Percentiles rank a stretch among this genome's conserved stretches.
These are phyloP conservation scores for Fusarium sp. DNA, from an alignment of 2,329 filamentous ascomycete species.

Conservation along the genomic window DNA sequence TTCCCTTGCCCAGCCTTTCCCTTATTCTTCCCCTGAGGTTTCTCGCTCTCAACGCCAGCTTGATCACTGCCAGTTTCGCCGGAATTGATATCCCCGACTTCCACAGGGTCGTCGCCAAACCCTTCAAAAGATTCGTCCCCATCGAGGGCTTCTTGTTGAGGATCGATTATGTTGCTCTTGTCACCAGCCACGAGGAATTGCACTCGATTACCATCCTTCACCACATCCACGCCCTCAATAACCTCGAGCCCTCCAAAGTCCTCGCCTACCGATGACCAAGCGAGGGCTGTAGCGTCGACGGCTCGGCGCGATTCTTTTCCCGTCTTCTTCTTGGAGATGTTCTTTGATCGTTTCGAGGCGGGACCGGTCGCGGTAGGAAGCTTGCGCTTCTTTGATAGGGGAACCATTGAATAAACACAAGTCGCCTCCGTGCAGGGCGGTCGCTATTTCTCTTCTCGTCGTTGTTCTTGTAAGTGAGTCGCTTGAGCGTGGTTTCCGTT, in stretches of 20 bases:
- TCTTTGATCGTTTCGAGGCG: slow-evolving; percentile 54
- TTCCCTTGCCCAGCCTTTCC: slow-evolving; percentile 51
- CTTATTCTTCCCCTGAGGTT: slow-evolving; percentile 47
- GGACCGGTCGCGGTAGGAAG: slow-evolving; percentile 50
- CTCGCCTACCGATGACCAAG: slow-evolving; percentile 84
- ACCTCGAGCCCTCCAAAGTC: slow-evolving; percentile 95
- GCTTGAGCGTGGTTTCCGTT: slow-evolving; percentile 18
- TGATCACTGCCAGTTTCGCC: slow-evolving; percentile 50
- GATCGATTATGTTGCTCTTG: slow-evolving; percentile 55
- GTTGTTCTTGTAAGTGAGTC: slow-evolving; percentile 5
- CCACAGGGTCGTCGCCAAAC: slow-evolving; percentile 65
- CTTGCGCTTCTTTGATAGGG: slow-evolving; percentile 56
- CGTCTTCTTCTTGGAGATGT: slow-evolving; percentile 49
- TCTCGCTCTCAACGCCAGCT: slow-evolving; percentile 49
- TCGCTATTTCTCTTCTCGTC: not conserved
- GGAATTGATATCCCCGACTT: slow-evolving; percentile 50
- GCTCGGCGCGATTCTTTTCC: slow-evolving; percentile 45
- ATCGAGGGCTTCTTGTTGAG: slow-evolving; percentile 42
- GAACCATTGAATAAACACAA: slow-evolving; percentile 46
- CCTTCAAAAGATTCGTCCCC: slow-evolving; percentile 73
- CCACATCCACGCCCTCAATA: slow-evolving; percentile 89
- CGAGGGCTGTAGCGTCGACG: slow-evolving; percentile 62
- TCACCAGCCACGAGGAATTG: slow-evolving; percentile 64
- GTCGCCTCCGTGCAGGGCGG: slow-evolving; percentile 22
- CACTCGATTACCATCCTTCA: slow-evolving; percentile 71